A percentile compares a stretch with the other conserved stretches of the same genome.
These are phyloP conservation scores for Blastomyces parvus DNA, from an alignment of 2,329 filamentous ascomycete species.

Conservation along the genomic window DNA sequence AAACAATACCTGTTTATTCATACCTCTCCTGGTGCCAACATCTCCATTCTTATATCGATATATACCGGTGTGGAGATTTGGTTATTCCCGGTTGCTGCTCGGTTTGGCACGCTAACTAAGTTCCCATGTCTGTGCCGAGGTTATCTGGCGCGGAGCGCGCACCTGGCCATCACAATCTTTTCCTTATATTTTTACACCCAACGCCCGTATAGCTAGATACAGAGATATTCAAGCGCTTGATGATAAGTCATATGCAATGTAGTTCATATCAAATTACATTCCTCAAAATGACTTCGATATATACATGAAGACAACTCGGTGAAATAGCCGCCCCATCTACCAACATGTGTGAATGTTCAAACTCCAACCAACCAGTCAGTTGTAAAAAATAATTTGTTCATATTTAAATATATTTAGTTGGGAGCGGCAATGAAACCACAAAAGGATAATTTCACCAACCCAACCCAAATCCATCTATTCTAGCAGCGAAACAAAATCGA, in stretches of 20 bases:
- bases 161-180: too few relatives aligned
- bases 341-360: not conserved
- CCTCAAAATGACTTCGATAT: too few relatives aligned
- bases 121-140: not conserved
- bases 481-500: not conserved
- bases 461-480: not conserved
- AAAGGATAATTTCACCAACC: constrained; percentile 1
- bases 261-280: too few relatives aligned
- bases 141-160: not conserved
- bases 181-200: too few relatives aligned
- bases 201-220: too few relatives aligned
- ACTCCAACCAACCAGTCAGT: not conserved
- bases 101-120: not conserved
- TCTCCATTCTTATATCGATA: not conserved
- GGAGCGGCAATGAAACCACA: not conserved
- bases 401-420: not conserved
- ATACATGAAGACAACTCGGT: not conserved
- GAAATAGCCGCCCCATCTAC: not conserved
- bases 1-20: not conserved
- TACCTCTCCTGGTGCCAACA: not conserved
- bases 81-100: not conserved
- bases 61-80: not conserved
- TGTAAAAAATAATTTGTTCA: not conserved
- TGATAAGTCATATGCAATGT: too few relatives aligned
- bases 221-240: too few relatives aligned